These are phyloP conservation scores for Ophiostoma ulmi DNA, from an alignment of 2,329 filamentous ascomycete species.

Conservation along the genomic window DNA sequence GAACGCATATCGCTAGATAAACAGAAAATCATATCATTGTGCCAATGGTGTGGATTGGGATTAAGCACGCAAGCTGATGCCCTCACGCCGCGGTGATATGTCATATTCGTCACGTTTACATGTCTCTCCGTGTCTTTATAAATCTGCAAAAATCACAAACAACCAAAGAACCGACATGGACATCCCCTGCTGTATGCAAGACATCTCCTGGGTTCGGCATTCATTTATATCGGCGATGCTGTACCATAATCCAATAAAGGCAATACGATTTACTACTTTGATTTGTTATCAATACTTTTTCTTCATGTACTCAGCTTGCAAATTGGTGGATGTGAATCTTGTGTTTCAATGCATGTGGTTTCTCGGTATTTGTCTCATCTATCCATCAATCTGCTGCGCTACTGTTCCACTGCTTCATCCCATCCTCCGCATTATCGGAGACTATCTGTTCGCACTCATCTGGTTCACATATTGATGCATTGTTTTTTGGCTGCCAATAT, in stretches of 20 bases:
- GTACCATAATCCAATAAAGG: neutral
- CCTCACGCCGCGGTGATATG: neutral
- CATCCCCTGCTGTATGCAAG: neutral
- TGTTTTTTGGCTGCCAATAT: neutral
- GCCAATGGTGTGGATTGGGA: neutral
- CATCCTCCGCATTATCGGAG: neutral
- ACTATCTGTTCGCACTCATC: neutral
- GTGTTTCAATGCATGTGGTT: neutral
- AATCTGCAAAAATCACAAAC: no score
- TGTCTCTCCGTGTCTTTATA: neutral
- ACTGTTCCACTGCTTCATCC: neutral
- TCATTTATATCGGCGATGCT: conserved; percentile 8
- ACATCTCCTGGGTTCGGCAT: conserved; percentile 1
- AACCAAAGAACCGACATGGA: neutral
- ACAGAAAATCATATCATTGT: neutral
- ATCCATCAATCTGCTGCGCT: no score
- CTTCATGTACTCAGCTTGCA: no score
- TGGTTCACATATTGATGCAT: neutral
- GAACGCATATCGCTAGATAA: no score
- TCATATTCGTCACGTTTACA: neutral
- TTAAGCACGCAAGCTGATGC: neutral
- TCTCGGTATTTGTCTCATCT: no score
- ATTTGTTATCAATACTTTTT: no score
- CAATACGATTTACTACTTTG: neutral
- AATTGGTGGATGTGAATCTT: neutral